Percentiles rank a stretch among this genome's conserved stretches.
Conservation (phyloP, 1,284 basidiomycete genomes). For the Sporisorium scitamineum region DNA sequence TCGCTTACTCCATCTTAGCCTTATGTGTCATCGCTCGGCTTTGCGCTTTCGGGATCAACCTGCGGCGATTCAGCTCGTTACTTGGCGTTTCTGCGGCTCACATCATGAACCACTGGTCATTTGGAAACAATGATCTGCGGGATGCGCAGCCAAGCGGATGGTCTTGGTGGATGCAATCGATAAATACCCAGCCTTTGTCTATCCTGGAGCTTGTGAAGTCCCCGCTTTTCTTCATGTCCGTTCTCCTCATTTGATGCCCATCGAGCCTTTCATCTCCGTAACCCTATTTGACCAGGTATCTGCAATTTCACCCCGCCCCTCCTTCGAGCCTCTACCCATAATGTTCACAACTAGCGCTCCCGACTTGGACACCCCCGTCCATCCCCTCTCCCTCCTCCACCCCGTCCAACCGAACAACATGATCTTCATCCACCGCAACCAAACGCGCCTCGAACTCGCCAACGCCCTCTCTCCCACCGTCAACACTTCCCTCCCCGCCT, state of each 20-base stretch:
- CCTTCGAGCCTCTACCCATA: neutral
- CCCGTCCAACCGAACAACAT: constrained; percentile 12
- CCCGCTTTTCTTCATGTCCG: neutral
- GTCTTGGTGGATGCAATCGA: too few relatives aligned
- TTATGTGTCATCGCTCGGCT: too few relatives aligned
- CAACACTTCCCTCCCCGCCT: neutral
- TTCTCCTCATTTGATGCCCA: neutral
- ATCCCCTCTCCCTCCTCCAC: neutral
- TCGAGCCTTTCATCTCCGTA: neutral
- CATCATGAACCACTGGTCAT: too few relatives aligned
- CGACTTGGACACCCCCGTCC: constrained; percentile 1
- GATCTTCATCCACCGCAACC: constrained; percentile 23
- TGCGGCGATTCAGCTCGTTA: neutral
- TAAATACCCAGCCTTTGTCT: too few relatives aligned
- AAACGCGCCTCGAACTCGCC: constrained; percentile 14
- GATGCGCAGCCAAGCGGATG: too few relatives aligned
- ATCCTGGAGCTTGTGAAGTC: too few relatives aligned
- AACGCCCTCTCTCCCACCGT: constrained; percentile 11
- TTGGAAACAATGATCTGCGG: too few relatives aligned
- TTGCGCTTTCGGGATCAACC: neutral
- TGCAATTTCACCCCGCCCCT: neutral
- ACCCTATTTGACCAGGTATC: neutral
- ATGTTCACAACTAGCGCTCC: neutral
- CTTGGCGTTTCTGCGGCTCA: neutral
- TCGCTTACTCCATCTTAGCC: neutral